Conservation (phyloP, 805 yeast species). For the Wickerhamomyces chambardii region DNA sequence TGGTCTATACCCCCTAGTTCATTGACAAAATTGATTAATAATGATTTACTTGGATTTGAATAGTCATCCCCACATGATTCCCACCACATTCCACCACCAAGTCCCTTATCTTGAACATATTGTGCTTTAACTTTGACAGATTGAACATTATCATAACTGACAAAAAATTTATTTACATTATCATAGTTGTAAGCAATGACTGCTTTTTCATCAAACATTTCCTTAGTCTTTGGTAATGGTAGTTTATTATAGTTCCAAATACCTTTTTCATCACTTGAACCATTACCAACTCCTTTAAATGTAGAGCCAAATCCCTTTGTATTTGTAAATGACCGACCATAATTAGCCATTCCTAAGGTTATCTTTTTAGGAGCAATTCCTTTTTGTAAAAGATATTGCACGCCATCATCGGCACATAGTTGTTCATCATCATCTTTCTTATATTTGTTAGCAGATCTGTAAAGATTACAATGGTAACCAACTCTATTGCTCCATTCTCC, state of each 20-base stretch:
- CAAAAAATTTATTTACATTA: conserved; percentile 24
- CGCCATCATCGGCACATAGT: conserved; percentile 38
- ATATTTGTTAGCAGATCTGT: conserved; percentile 14
- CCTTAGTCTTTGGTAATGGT: conserved; percentile 34
- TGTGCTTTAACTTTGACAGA: conserved; percentile 49
- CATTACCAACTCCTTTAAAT: conserved; percentile 35
- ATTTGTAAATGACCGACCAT: conserved; percentile 52
- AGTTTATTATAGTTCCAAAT: conserved; percentile 48
- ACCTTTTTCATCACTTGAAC: conserved; percentile 36
- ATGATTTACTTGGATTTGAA: conserved; percentile 23
- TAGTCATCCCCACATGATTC: conserved; percentile 73
- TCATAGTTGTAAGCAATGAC: conserved; percentile 50
- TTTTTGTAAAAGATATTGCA: conserved; percentile 29
- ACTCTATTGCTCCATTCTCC: conserved; percentile 66
- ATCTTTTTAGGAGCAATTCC: conserved; percentile 44
- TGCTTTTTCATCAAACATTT: conserved; percentile 39
- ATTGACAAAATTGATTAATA: conserved; percentile 35
- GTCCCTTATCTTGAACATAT: conserved; percentile 34
- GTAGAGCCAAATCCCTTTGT: conserved; percentile 31
- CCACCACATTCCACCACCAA: conserved; percentile 96
- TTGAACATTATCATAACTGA: conserved; percentile 58
- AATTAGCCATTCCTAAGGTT: conserved; percentile 80
- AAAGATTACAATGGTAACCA: conserved; percentile 67
- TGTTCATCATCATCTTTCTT: conserved; percentile 22
- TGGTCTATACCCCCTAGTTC: conserved; percentile 12